Conservation (phyloP, 345 rosid species). For the Citrus unshiu region DNA sequence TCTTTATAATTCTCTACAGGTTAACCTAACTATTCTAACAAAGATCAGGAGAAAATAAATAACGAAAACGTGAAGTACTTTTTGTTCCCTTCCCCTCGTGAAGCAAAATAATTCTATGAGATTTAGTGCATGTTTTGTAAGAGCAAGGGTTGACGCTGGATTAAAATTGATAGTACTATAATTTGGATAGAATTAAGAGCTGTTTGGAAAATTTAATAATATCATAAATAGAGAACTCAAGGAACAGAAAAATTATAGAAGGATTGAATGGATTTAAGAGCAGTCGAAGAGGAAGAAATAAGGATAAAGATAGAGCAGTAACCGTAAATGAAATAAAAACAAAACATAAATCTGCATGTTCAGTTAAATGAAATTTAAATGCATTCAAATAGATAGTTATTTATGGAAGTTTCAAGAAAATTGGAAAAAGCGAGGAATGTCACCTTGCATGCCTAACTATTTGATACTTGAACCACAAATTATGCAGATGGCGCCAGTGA, state of each 20-base stretch:
- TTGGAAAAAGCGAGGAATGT: background rate
- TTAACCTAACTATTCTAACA: background rate
- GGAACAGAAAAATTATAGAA: background rate
- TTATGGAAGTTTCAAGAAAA: background rate
- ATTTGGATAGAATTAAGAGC: background rate
- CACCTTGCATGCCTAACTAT: background rate
- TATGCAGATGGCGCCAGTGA: constrained; percentile 24
- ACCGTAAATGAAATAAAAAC: background rate
- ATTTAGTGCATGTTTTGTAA: background rate
- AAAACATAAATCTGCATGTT: background rate
- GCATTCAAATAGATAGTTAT: background rate
- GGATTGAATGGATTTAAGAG: background rate
- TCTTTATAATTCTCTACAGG: background rate
- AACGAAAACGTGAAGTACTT: background rate
- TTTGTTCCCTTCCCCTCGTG: background rate
- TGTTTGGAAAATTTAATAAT: background rate
- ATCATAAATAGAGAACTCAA: background rate
- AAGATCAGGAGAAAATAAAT: background rate
- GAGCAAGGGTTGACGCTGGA: background rate
- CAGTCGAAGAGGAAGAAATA: background rate
- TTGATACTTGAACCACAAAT: background rate
- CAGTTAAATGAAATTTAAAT: background rate
- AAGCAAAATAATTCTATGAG: background rate
- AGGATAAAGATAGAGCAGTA: background rate
- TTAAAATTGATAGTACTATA: background rate